Percentiles rank a stretch among this genome's conserved stretches.
phyloP scores from a whole-genome alignment of 1,284 basidiomycete species.

The Apiotrichum sp. region DNA sequence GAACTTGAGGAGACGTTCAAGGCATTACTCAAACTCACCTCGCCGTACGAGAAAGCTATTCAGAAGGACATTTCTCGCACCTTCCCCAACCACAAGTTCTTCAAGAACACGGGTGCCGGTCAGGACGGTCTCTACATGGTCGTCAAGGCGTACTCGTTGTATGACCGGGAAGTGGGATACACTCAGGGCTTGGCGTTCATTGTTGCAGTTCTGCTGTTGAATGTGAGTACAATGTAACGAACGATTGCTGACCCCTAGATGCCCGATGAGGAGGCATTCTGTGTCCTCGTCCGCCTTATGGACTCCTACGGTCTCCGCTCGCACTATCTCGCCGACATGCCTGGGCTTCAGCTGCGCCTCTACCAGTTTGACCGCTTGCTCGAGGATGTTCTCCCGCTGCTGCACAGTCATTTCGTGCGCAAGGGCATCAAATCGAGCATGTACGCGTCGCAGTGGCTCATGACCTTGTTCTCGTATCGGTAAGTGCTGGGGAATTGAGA shows the following conservation, averaged over 20 bases:
- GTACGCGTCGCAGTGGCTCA: conserved; percentile 94
- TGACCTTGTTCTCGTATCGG: conserved; percentile 94
- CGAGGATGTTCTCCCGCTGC: conserved; percentile 83
- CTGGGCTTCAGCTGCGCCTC: conserved; percentile 84
- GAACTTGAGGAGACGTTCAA: conserved; percentile 83
- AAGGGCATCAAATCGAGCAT: conserved; percentile 94
- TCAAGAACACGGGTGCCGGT: conserved; percentile 78
- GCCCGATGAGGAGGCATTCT: conserved; percentile 98
- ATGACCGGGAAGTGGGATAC: conserved; percentile 92
- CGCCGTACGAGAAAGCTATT: conserved; percentile 89
- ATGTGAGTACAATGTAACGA: conserved; percentile 55
- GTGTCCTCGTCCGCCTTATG: conserved; percentile 94
- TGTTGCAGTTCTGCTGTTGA: conserved; percentile 84
- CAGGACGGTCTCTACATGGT: conserved; percentile 98
- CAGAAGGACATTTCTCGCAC: conserved; percentile 86
- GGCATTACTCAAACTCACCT: conserved; percentile 71
- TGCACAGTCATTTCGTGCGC: conserved; percentile 84
- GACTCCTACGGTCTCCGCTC: conserved; percentile 91
- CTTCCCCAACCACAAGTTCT: conserved; percentile 96
- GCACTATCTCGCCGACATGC: conserved; percentile 97
- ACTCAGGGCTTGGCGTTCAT: conserved; percentile 95
- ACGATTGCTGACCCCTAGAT: conserved; percentile 55
- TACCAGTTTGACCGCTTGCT: conserved; percentile 87
- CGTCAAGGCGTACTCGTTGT: conserved; percentile 93
- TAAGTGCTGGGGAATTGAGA: conserved; percentile 36